phyloP scores from a whole-genome alignment of 192 early-diverging fungal genomes.

The Coemansia sp. region DNA sequence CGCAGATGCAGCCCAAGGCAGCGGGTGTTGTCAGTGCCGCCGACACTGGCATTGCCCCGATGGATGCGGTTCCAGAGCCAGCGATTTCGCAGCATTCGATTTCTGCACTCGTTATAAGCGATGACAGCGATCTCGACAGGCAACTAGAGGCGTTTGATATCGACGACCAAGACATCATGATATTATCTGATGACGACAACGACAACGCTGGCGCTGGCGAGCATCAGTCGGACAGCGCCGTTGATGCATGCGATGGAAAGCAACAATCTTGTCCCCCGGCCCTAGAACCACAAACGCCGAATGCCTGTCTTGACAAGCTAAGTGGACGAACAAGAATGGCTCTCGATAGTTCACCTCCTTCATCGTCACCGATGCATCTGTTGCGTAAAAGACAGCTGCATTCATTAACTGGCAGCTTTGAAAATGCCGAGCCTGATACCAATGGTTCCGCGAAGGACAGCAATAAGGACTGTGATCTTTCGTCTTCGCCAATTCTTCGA shows the following conservation, averaged over 20 bases:
- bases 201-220: not conserved
- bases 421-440: not conserved
- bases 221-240: not conserved
- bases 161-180: slow-evolving; percentile 23
- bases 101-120: slow-evolving; percentile 9
- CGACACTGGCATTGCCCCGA: not conserved
- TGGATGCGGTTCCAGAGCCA: not conserved
- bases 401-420: not conserved
- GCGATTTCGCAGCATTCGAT: not conserved
- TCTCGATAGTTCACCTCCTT: not conserved
- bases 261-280: not conserved
- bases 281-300: not conserved
- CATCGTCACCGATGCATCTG: not conserved
- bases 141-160: slow-evolving; percentile 29
- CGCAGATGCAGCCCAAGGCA: not conserved
- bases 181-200: slow-evolving; percentile 28
- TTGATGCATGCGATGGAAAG: not conserved
- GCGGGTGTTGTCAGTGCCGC: not conserved
- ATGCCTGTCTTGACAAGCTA: not conserved
- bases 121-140: slow-evolving; percentile 17
- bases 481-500: not conserved
- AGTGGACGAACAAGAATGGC: not conserved
- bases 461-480: not conserved
- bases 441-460: not conserved
- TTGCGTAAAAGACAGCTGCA: not conserved